phyloP scores from a whole-genome alignment of 495 filamentous ascomycete species.

The Aspergillus incahuasiensis region DNA sequence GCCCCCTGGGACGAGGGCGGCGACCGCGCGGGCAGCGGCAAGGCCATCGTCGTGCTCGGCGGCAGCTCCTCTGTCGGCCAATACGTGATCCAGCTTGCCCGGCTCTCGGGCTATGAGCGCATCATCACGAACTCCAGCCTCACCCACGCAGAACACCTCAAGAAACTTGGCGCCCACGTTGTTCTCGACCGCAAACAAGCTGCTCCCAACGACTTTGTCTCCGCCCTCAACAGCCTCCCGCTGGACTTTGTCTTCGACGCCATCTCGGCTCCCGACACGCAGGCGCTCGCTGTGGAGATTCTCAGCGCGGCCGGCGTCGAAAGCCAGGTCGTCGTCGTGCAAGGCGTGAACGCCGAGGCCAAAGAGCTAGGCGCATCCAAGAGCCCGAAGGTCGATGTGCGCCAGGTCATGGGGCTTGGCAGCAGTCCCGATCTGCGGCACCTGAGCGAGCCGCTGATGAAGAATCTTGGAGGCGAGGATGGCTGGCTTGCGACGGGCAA shows the following conservation, averaged over 20 bases:
- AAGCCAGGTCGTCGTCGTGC: conserved; percentile 11
- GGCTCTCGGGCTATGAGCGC: conserved; percentile 33
- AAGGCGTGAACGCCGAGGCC: conserved; percentile 11
- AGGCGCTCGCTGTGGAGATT: conserved; percentile 16
- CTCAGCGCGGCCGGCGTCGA: neutral
- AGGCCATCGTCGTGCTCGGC: conserved; percentile 43
- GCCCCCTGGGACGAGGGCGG: conserved; percentile 22
- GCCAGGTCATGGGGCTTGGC: conserved; percentile 16
- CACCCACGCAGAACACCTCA: conserved; percentile 38
- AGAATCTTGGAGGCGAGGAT: conserved; percentile 16
- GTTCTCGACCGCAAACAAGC: conserved; percentile 17
- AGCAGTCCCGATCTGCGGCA: conserved; percentile 16
- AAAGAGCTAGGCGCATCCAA: conserved; percentile 8
- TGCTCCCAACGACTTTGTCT: conserved; percentile 2
- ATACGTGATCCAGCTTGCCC: conserved; percentile 39
- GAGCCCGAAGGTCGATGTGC: conserved; percentile 13
- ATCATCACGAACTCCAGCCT: conserved; percentile 45
- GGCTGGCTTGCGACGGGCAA: conserved; percentile 16
- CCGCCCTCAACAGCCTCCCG: conserved; percentile 10
- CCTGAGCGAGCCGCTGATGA: conserved; percentile 18
- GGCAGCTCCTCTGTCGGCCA: conserved; percentile 42
- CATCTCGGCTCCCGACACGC: conserved; percentile 15
- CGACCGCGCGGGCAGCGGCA: conserved; percentile 21
- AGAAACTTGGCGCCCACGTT: conserved; percentile 37
- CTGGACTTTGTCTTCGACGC: conserved; percentile 17